phyloP scores from a whole-genome alignment of 108 stramenopile genomes.

The Nitzschia sp. region DNA sequence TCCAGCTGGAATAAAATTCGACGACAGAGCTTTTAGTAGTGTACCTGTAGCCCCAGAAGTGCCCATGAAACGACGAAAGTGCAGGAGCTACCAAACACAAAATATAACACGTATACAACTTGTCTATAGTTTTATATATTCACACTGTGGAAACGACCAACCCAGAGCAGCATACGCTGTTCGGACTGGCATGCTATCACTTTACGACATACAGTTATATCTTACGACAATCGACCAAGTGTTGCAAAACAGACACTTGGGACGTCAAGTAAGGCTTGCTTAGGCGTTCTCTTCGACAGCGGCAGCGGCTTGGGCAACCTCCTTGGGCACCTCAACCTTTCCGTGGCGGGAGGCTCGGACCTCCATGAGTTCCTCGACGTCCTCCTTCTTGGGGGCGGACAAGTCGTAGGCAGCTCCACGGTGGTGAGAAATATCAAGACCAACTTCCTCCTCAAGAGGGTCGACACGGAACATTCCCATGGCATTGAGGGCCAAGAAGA shows the following conservation, averaged over 20 bases:
- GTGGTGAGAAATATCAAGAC: slow-evolving; percentile 83
- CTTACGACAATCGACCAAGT: not conserved
- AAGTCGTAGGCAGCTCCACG: slow-evolving; percentile 82
- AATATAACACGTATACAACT: no score
- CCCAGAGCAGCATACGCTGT: no score
- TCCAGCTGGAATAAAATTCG: no score
- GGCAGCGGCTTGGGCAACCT: slow-evolving; percentile 48
- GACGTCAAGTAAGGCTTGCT: not conserved
- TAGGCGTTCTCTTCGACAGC: slow-evolving; percentile 21
- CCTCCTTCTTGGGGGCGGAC: slow-evolving; percentile 47
- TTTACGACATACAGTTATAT: not conserved
- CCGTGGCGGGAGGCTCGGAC: slow-evolving; percentile 64
- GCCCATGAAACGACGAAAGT: no score
- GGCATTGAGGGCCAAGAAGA: slow-evolving; percentile 73
- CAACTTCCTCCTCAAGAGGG: slow-evolving; percentile 81
- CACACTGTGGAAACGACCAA: no score
- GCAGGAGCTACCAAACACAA: no score
- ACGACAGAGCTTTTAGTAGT: no score
- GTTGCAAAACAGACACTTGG: not conserved
- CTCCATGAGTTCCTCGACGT: slow-evolving; percentile 72
- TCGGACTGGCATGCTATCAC: no score
- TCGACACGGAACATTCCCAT: slow-evolving; percentile 86
- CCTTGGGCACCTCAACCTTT: slow-evolving; percentile 50
- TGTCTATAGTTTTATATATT: no score
- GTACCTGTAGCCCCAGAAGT: no score